Base-by-base conservation (phyloP, 2,329 filamentous ascomycete genomes). In the Alternaria brassicicola region DNA sequence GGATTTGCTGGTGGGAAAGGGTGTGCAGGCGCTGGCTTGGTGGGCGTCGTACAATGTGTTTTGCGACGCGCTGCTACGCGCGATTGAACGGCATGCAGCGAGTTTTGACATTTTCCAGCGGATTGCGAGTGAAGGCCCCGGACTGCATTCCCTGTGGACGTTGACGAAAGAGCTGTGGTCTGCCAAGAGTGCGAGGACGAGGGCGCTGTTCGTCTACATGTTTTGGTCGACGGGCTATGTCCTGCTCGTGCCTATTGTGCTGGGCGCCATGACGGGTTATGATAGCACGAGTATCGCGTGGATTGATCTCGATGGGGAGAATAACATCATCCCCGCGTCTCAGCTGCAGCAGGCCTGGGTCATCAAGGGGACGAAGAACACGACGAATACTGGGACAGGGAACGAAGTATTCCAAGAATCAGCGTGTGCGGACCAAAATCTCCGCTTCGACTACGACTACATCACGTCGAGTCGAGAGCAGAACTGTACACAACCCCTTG, bases 251-350 rank as follows among this genome's bases (percentile, higher is more conserved):
- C 76, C 74, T 1, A 72, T 74, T 19, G 62, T 75, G 4, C 46
- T 77, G 1, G 55, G 65, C n/a, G 75, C 76, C 12, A 77, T 78
- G 72, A 76, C 73, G 0, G 77, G 77, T 9, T 79, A 78, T 50
- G 70, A 75, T n/a, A 68, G 62, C 41, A 68, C 64, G 2, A 60
- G 62, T 2, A 67, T 67, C 5, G 62, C 70, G 0, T 76, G 71
- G 67, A 59, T 77, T 13, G 65, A 63, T 17, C 43, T 74, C 15
- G 62, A 70, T 13, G 60, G 63, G 15, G 52, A 54, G 3, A 63
- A 70, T 15, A 71, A 74, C 26, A 71, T 77, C 28, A 57, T 76
- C 1, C 69, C 68, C 2, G 67, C 67, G 2, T 50, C 62, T 5
- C 53, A 52, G n/a, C 10, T 75, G 15, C 15, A 61, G 9, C 0